phyloP scores from a whole-genome alignment of 2,329 filamentous ascomycete genomes.

The Scolecobasidium constrictum region DNA sequence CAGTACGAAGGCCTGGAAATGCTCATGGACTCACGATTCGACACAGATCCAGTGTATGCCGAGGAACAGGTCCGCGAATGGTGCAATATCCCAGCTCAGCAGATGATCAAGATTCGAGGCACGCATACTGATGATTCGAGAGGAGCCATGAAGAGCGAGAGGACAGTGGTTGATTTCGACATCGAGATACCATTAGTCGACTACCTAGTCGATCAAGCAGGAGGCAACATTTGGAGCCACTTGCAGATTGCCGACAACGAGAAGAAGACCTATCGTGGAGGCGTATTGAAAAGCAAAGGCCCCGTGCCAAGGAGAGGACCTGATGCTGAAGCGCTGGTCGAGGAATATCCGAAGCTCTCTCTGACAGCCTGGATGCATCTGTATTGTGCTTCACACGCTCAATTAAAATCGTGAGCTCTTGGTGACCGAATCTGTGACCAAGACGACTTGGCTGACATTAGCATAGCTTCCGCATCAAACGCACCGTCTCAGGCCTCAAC shows the following conservation, averaged over 20 bases:
- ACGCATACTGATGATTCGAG: conserved; percentile 24
- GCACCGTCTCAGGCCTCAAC: conserved; percentile 50
- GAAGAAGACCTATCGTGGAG: conserved; percentile 55
- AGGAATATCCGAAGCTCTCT: conserved; percentile 26
- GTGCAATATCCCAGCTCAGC: conserved; percentile 19
- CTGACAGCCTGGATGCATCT: conserved; percentile 56
- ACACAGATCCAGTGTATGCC: conserved; percentile 21
- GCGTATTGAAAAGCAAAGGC: conserved; percentile 36
- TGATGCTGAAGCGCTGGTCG: conserved; percentile 32
- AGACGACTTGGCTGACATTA: neutral
- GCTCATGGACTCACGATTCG: conserved; percentile 21
- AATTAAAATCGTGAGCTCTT: conserved; percentile 36
- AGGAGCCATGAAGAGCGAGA: conserved; percentile 24
- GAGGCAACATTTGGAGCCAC: conserved; percentile 16
- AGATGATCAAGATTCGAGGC: conserved; percentile 26
- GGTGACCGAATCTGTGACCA: too few species aligned
- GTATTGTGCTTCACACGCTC: conserved; percentile 49
- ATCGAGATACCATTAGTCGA: conserved; percentile 23
- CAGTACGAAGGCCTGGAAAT: conserved; percentile 10
- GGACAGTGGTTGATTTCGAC: conserved; percentile 24
- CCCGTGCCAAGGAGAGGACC: conserved; percentile 16
- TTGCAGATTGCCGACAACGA: conserved; percentile 41
- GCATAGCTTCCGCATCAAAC: conserved; percentile 27
- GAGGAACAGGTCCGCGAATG: conserved; percentile 19
- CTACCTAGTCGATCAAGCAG: conserved; percentile 18